Base-by-base conservation (phyloP, 768 basidiomycete genomes). In the Mrakia frigida region DNA sequence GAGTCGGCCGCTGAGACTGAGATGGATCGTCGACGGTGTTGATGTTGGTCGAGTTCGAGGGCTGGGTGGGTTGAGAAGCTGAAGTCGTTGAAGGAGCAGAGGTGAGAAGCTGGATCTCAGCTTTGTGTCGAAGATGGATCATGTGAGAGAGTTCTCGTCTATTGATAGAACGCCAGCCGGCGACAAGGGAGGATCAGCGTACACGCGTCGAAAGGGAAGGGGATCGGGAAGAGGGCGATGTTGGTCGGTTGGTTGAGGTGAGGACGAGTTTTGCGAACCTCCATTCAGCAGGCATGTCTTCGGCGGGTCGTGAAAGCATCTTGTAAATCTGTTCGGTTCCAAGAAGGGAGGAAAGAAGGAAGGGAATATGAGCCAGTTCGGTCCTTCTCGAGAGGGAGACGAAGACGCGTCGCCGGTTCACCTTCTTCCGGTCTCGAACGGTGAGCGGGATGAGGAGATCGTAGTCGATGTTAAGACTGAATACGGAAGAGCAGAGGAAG, bases 121-220 rank as follows among this genome's bases (percentile, higher is more conserved):
- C 75, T n/a, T 76, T 76, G 52, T 53, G 35, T 23, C 70, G 59
- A 16, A 76, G 59, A 43, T 76, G 75, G 31, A 71, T 70, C 75
- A 76, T 76, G 59, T 65, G 43, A 10, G 56, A 71, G n/a, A 76
- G 75, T 35, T 76, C 75, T 21, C 43, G 35, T 65, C 75, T 76
- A 59, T 21, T 35, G n/a, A n/a, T n/a, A n/a, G n/a, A n/a, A n/a
- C n/a, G n/a, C n/a, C n/a, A n/a, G n/a, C n/a, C 14, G 33, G 9
- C 56, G n/a, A 11, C 13, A 35, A 25, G 25, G n/a, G 53, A 61
- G n/a, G n/a, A 50, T 35, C 33, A 37, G 31, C 28, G 31, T 25
- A 61, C 0, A 41, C 16, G 31, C 6, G 46, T 21, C 46, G 43
- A 11, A 25, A 59, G 5, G 7, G n/a, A 53, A 37, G 41, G 10